A percentile compares a stretch with the other conserved stretches of the same genome.
phyloP scores from a whole-genome alignment of 2,329 filamentous ascomycete genomes.

The Corinectria fuckeliana region DNA sequence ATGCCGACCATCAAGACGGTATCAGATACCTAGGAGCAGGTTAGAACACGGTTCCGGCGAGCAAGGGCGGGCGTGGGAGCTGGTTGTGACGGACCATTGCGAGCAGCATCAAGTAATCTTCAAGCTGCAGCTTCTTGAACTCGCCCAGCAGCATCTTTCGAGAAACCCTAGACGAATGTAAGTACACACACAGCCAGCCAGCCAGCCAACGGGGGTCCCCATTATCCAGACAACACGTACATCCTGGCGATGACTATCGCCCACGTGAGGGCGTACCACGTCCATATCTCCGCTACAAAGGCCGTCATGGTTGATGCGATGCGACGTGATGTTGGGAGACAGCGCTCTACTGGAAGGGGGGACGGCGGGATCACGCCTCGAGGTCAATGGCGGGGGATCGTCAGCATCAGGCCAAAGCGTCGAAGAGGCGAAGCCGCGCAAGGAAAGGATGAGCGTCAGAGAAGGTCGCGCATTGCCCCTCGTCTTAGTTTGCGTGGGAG shows the following conservation, averaged over 20 bases:
- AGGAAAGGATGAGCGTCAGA: neutral
- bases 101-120: conserved; percentile 63
- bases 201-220: conserved; percentile 2
- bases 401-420: conserved; percentile 1
- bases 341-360: neutral
- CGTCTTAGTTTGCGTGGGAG: neutral
- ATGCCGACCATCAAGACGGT: conserved; percentile 61
- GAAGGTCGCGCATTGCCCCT: neutral
- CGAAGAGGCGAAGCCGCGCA: neutral
- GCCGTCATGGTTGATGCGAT: conserved; percentile 36
- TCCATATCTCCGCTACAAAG: conserved; percentile 50
- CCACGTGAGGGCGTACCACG: conserved; percentile 51
- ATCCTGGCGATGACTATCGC: conserved; percentile 48
- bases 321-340: neutral
- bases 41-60: conserved; percentile 8
- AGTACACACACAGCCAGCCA: conserved; percentile 1
- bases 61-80: neutral
- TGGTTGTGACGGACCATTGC: conserved; percentile 52
- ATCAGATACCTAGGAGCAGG: conserved; percentile 49
- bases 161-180: conserved; percentile 39
- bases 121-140: conserved; percentile 56
- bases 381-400: conserved; percentile 3
- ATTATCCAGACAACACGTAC: conserved; percentile 39
- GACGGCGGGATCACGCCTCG: neutral
- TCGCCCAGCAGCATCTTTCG: conserved; percentile 51